Base-by-base conservation (phyloP, 2,329 filamentous ascomycete genomes). In the Fonsecaea pugnacius region DNA sequence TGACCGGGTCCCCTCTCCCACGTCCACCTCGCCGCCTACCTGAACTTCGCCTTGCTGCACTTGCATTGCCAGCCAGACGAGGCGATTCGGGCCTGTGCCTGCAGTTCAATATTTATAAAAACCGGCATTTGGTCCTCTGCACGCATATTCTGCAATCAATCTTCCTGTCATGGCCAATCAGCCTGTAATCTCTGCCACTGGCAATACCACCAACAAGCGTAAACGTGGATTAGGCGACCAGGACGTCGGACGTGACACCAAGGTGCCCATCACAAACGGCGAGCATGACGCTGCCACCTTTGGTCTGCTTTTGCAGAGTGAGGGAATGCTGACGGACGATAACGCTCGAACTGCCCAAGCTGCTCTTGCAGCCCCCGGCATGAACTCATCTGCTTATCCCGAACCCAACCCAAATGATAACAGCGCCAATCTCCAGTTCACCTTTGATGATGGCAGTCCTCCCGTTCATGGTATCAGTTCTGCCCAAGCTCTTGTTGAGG, bases 251-350 rank as follows among this genome's bases (percentile, higher is more conserved):
- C 65, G 68, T 21, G 52, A 64, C n/a, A 52, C 66, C 12, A 70
- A 69, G 56, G 36, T 58, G 21, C 65, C 60, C 30, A 66, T 66
- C 16, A 65, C 69, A n/a, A 70, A 69, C 32, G 69, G 69, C 8
- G 65, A 65, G 72, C 33, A 71, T 73, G n/a, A 73, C 72, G 4
- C 76, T 35, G 54, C 32, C 78, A 80, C 79, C 61, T 79, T 80
- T 60, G 78, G 78, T 67, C 78, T 80, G 58, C 78, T 80, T 33
- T 73, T 83, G 46, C 80, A 83, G 58, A 79, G 81, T 69, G 77
- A 81, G 43, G 80, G 79, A 9, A 79, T 81, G 54, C 83, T 67
- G 0, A n/a, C 61, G 10, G 69, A 70, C 43, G 79, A 81, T 59
- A 81, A 76, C 64, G 74, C 78, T 30, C 74, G 80, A 59, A 81